Percentiles rank a stretch among this genome's conserved stretches.
These are phyloP conservation scores for Eucalyptus lansdowneana DNA, from an alignment of 345 rosid species.

Conservation along the genomic window DNA sequence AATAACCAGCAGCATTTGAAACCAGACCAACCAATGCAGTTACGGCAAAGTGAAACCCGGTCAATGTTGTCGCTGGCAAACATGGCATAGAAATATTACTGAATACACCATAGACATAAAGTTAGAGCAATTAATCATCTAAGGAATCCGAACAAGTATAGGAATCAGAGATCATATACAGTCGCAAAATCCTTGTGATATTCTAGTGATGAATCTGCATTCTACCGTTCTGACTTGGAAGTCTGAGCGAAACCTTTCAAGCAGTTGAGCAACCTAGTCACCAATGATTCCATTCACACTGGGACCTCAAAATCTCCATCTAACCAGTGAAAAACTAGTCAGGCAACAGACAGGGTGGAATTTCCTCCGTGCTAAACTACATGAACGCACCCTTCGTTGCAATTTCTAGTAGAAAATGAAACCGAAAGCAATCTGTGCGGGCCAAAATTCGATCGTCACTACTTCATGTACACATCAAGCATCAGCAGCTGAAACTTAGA, in stretches of 20 bases:
- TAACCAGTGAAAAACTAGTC: neutral
- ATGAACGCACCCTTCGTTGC: neutral
- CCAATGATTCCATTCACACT: neutral
- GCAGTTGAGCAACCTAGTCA: neutral
- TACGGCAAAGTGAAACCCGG: conserved; percentile 84
- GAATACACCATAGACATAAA: neutral
- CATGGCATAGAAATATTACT: neutral
- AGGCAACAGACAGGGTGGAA: neutral
- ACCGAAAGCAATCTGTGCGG: neutral
- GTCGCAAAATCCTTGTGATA: neutral
- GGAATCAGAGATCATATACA: neutral
- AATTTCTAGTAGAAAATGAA: neutral
- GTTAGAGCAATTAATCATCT: neutral
- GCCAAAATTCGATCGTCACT: neutral
- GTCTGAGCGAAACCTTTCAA: neutral
- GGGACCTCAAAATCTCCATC: neutral
- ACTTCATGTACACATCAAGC: neutral
- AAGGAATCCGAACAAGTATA: neutral
- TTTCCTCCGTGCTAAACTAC: neutral
- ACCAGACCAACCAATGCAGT: conserved; percentile 84
- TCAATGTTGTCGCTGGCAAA: conserved; percentile 66
- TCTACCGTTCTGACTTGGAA: neutral
- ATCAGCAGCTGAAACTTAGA: neutral
- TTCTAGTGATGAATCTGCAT: neutral
- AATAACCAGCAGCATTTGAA: conserved; percentile 81